A percentile compares a stretch with the other conserved stretches of the same genome.
phyloP scores from a whole-genome alignment of 2,329 filamentous ascomycete species.

The Xylaria multiplex region DNA sequence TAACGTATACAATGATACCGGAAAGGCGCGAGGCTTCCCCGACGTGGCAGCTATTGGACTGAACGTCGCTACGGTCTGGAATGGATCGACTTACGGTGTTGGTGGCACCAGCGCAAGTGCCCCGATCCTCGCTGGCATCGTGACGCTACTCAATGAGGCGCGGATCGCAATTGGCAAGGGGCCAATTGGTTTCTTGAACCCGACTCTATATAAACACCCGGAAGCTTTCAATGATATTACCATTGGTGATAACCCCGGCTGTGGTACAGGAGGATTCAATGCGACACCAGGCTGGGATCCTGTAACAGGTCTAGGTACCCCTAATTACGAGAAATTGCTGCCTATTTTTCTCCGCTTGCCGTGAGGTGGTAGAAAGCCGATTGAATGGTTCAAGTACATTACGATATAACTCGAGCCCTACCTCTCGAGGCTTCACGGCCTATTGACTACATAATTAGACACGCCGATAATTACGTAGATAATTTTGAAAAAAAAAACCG shows the following conservation, averaged over 20 bases:
- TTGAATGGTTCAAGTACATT: neutral
- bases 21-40: conserved; percentile 58
- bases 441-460: no score
- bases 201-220: conserved; percentile 46
- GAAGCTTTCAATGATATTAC: conserved; percentile 49
- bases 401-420: neutral
- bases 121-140: conserved; percentile 41
- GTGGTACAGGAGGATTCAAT: conserved; percentile 45
- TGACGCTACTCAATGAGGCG: conserved; percentile 43
- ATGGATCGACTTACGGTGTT: conserved; percentile 48
- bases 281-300: conserved; percentile 49
- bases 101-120: conserved; percentile 39
- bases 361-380: neutral
- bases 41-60: conserved; percentile 58
- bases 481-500: no score
- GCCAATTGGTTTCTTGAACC: conserved; percentile 43
- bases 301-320: conserved; percentile 48
- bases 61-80: conserved; percentile 53
- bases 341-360: conserved; percentile 35
- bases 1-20: conserved; percentile 58
- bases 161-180: conserved; percentile 41
- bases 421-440: no score
- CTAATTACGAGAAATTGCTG: conserved; percentile 38
- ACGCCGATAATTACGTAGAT: no score
- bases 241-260: conserved; percentile 46